Evolutionary conservation across 805 yeast species (phyloP).

Genomic region (Saccharomyces mikatae): DNA sequence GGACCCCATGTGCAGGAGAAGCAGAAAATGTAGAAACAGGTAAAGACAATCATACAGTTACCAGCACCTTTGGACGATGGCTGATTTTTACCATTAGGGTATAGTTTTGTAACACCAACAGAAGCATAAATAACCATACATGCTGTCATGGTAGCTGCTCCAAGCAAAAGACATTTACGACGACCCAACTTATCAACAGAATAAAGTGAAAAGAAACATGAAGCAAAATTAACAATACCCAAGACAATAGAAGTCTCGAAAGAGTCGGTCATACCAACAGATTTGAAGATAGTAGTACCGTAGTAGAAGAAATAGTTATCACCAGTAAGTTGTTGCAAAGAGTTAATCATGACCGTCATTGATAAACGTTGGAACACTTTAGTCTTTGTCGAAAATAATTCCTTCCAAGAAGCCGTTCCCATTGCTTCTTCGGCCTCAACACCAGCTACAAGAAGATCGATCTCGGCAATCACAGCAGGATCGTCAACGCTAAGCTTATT

Average conservation of each 20-base stretch:
- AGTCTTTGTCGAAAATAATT: constrained; percentile 59
- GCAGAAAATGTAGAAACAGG: constrained; percentile 64
- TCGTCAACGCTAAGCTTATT: constrained; percentile 48
- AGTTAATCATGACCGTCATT: constrained; percentile 50
- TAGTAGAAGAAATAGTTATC: constrained; percentile 61
- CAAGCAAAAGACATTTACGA: neutral
- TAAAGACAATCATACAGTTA: constrained; percentile 52
- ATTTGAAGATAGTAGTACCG: constrained; percentile 52
- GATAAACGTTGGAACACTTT: constrained; percentile 40
- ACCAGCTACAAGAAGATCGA: constrained; percentile 50
- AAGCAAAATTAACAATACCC: neutral
- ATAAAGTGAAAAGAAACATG: neutral
- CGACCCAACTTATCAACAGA: neutral
- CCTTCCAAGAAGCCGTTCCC: constrained; percentile 58
- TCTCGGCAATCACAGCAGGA: constrained; percentile 48
- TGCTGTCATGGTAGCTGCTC: neutral
- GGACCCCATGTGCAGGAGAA: constrained; percentile 77
- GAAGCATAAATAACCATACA: constrained; percentile 1
- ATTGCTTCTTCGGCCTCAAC: constrained; percentile 50
- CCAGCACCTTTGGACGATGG: constrained; percentile 32
- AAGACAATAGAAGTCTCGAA: neutral
- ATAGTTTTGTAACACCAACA: constrained; percentile 46
- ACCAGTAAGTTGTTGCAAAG: constrained; percentile 64
- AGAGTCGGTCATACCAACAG: constrained; percentile 44
- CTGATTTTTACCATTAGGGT: constrained; percentile 33